Evolutionary conservation across 2,329 filamentous ascomycete genomes (phyloP), one percentile per base, ranked within the genome.

Genomic region (Davidsoniella neocaledoniae): DNA sequence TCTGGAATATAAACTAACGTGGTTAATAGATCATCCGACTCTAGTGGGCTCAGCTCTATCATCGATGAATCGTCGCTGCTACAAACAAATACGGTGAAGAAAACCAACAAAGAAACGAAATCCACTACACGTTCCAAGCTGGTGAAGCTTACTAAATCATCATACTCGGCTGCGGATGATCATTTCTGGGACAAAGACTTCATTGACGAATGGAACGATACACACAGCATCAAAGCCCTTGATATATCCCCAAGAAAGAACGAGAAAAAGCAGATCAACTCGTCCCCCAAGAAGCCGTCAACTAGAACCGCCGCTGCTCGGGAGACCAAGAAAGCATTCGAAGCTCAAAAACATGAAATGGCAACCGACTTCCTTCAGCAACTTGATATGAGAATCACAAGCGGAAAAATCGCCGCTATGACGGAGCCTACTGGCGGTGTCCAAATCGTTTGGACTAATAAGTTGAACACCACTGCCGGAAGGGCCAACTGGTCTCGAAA

Each of bases 401-500:
- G 68, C 2, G 77, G 80, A 7, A 66, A 71, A 53, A 73, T 91
- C 6, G 61, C 66, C 1, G 57, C 68, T 21, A 67, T 87, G 17
- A 70, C 82, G 0, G 66, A 69, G 2, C 63, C 69, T 0, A 83
- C 82, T 0, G 83, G 84, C 16, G 85, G 85, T 1, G 71, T 90
- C 43, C 73, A 74, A 50, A 69, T 90, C 37, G 64, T 76, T 41
- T 91, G 85, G 85, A 79, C 73, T 53, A 85, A 82, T 57, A 85
- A 76, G n/a, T 74, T 91, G 47, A 83, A 81, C 59, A 83, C 81
- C 1, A 90, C 85, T 0, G 85, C 85, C 12, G 85, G 85, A 0
- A 72, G 82, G 39, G 83, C 83, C 25, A 80, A 76, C 57, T 86
- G 82, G 81, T 77, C 73, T 56, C 71, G 76, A 19, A 79, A 81